Conservation (phyloP, 129 eudicot genomes). For the Flaveria sonorensis region DNA sequence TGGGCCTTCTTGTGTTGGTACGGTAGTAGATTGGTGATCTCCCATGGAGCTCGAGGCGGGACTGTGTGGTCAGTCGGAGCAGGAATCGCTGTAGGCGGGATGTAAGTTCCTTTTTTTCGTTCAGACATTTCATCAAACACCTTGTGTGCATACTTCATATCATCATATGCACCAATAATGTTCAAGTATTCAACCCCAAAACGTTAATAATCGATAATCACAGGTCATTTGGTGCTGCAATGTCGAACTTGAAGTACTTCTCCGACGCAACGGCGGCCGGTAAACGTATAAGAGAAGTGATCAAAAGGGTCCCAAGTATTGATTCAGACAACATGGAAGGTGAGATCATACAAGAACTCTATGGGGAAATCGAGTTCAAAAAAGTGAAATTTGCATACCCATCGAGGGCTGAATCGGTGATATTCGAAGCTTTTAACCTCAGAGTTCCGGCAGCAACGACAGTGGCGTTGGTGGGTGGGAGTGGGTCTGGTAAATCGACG, state of each 20-base stretch:
- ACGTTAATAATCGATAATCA: background rate
- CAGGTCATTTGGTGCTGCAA: slow-evolving; percentile 70
- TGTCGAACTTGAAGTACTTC: slow-evolving; percentile 64
- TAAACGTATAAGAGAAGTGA: slow-evolving; percentile 65
- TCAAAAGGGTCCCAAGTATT: slow-evolving; percentile 62
- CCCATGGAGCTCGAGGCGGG: slow-evolving; percentile 56
- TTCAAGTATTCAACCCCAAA: no score
- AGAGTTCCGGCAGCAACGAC: slow-evolving; percentile 61
- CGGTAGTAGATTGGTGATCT: slow-evolving; percentile 57
- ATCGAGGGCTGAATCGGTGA: slow-evolving; percentile 55
- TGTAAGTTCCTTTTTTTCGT: slow-evolving; percentile 37
- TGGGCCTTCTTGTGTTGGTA: slow-evolving; percentile 50
- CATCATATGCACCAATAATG: no score
- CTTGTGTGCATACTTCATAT: background rate
- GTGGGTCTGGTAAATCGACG: slow-evolving; percentile 87
- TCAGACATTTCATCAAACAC: slow-evolving; percentile 6
- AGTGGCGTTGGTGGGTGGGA: slow-evolving; percentile 82
- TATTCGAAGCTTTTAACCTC: slow-evolving; percentile 53
- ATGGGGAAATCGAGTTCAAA: slow-evolving; percentile 58
- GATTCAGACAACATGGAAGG: slow-evolving; percentile 75
- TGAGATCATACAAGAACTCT: slow-evolving; percentile 43
- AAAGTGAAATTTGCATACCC: slow-evolving; percentile 63
- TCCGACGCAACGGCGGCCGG: slow-evolving; percentile 76
- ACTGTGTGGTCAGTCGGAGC: slow-evolving; percentile 48
- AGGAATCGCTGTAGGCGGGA: slow-evolving; percentile 36